A percentile compares a stretch with the other conserved stretches of the same genome.
These are phyloP conservation scores for Globisporangium nunn DNA, from an alignment of 352 stramenopile genomes.

Conservation along the genomic window DNA sequence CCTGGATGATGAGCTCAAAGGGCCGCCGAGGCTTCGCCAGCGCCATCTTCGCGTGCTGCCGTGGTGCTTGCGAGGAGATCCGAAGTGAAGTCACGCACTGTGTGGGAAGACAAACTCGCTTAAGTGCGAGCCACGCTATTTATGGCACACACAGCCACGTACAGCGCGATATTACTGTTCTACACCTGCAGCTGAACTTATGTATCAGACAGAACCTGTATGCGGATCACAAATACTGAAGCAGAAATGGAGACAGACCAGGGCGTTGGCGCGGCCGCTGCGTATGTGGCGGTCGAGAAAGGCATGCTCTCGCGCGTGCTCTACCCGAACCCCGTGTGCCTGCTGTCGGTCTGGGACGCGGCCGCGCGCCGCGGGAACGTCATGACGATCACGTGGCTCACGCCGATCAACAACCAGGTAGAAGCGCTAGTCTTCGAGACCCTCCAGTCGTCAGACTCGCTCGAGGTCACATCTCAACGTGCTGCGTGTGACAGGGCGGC, in stretches of 20 bases:
- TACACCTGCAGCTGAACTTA: too few relatives aligned
- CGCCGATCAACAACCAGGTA: slow-evolving; percentile 84
- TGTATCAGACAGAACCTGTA: too few relatives aligned
- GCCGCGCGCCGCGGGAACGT: slow-evolving; percentile 28
- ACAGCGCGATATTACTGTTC: too few relatives aligned
- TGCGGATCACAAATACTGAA: too few relatives aligned
- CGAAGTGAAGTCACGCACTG: too few relatives aligned
- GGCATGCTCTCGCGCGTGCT: slow-evolving; percentile 73
- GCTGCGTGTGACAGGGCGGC: slow-evolving; percentile 26
- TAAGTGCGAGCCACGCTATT: too few relatives aligned
- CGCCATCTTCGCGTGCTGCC: neutral
- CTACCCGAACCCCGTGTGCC: slow-evolving; percentile 77
- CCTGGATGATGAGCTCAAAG: slow-evolving; percentile 61
- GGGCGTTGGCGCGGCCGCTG: too few relatives aligned
- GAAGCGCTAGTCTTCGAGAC: too few relatives aligned
- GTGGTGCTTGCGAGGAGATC: neutral
- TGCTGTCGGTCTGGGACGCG: slow-evolving; percentile 40
- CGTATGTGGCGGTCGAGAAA: slow-evolving; percentile 51
- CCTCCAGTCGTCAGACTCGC: too few relatives aligned
- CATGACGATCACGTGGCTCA: slow-evolving; percentile 87
- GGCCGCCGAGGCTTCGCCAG: slow-evolving; percentile 4
- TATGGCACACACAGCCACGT: too few relatives aligned
- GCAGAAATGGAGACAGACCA: too few relatives aligned
- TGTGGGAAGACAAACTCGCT: too few relatives aligned
- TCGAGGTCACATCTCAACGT: neutral